Evolutionary conservation across 805 yeast genomes (phyloP).

Genomic region (Kodamaea jinghongensis): DNA sequence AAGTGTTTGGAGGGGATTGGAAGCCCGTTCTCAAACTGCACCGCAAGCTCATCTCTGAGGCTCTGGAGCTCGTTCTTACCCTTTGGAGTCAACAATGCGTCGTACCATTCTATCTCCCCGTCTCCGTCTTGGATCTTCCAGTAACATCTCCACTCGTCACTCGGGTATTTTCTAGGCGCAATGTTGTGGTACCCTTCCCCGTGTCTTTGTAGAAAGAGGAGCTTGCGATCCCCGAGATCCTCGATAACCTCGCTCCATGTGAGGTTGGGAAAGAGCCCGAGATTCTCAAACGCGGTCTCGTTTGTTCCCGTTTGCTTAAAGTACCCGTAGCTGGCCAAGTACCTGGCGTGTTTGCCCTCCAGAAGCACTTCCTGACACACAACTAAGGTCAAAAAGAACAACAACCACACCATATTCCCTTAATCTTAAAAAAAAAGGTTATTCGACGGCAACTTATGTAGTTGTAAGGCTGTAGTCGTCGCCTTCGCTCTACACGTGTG

Average conservation of each 20-base stretch:
- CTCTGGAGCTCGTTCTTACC: constrained; percentile 20
- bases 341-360: constrained; percentile 1
- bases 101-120: constrained; percentile 26
- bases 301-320: constrained; percentile 19
- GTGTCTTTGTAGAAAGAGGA: constrained; percentile 31
- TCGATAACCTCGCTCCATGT: constrained; percentile 23
- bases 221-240: constrained; percentile 18
- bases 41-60: constrained; percentile 5
- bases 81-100: constrained; percentile 26
- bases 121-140: constrained; percentile 23
- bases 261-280: constrained; percentile 21
- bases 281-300: constrained; percentile 15
- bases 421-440: too few species aligned
- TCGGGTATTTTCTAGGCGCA: constrained; percentile 17
- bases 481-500: too few species aligned
- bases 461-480: too few species aligned
- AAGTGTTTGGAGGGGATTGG: constrained; percentile 28
- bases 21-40: constrained; percentile 5
- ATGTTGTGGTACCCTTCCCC: constrained; percentile 35
- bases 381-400: too few species aligned
- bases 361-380: too few species aligned
- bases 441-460: too few species aligned
- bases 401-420: too few species aligned
- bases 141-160: constrained; percentile 24
- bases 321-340: constrained; percentile 7